Evolutionary conservation across 2,329 filamentous ascomycete genomes (phyloP), one percentile per base, ranked within the genome.

Genomic region (Drechslera avenae): DNA sequence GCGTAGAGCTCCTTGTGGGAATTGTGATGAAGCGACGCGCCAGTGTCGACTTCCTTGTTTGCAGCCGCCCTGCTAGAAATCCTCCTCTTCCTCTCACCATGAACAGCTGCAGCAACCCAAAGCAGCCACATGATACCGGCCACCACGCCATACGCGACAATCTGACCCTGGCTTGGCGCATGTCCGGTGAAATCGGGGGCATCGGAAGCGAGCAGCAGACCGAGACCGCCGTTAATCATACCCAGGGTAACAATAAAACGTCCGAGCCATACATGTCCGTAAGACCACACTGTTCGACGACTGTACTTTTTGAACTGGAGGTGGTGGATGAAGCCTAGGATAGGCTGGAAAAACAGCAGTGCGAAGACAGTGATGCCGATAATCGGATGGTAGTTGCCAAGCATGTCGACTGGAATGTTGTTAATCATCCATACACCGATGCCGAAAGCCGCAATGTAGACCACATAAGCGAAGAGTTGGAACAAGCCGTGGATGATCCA

Each of bases 191-290:
- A 52, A 2, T 47, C 49, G 5, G 63, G 63, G 9, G 67, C 67
- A 36, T 68, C 59, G 1, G 58, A 64, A 3, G 69, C 69, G 33
- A 71, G 54, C 1, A 69, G 55, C 45, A 83, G 73, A 1, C 82
- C 82, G 0, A 84, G 68, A 0, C 81, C 82, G 13, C 79, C 82
- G 60, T 84, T 84, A 63, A 84, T 73, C 48, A 83, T 79, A 3
- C 79, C 82, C 1, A 84, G 67, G 0, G 76, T 71, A 10, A 85
- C 76, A 17, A 78, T 72, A 21, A 73, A 57, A 4, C 82, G 75
- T 14, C 82, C 82, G 19, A 83, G 60, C 82, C 82, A 85, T 39
- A 83, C 73, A 58, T 85, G 82, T 3, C 67, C 69, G 52, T 80
- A 75, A 0, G 79, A 80, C 64, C 76, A 79, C 5, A 75, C 54